Base-by-base conservation (phyloP, 208 protist genomes). In the Blastocrithidia nonstop region DNA sequence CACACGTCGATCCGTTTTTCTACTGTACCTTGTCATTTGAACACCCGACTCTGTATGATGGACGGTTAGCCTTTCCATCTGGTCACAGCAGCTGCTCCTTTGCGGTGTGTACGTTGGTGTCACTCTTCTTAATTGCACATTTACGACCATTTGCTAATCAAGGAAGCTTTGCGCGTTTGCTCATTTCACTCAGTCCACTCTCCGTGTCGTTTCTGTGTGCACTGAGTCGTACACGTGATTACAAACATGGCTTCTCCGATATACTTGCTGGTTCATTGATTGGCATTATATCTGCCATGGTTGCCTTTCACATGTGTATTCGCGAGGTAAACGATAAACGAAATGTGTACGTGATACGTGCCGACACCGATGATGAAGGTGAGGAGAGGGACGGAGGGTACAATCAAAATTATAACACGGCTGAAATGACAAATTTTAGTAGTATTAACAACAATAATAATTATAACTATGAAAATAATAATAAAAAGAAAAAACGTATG, bases 31-130 rank as follows among this genome's bases (percentile, higher is more conserved):
- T 88, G 2, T 74, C 66, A 54, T 33, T 64, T 1, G 24, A 16
- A 2, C 33, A 70, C 29, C 51, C 57, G 1, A 19, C 39, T 0
- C 48, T 95, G 40, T 44, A 61, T 27, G 73, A 87, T n/a, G 82
- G 77, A 1, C 76, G 82, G 6, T 58, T 91, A 0, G 92, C 81
- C 5, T 96, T 96, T 41, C 92, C 92, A 7, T 88, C 71, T 0
- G 93, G 93, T 2, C 93, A 97, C 62, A 88, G 77, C 48, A 79
- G 70, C 26, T 66, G 71, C 6, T 79, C 76, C 24, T 95, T 95
- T 55, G 43, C 71, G 11, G 60, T 85, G 19, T 80, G 64, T 45
- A 62, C 60, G 8, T 28, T 84, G 8, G 33, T 90, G 49, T 55
- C 69, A 13, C 60, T 90, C 40, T 88, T 91, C 27, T 55, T 73